phyloP scores from a whole-genome alignment of 176 grass and related monocot genomes.

The Leersia perrieri region DNA sequence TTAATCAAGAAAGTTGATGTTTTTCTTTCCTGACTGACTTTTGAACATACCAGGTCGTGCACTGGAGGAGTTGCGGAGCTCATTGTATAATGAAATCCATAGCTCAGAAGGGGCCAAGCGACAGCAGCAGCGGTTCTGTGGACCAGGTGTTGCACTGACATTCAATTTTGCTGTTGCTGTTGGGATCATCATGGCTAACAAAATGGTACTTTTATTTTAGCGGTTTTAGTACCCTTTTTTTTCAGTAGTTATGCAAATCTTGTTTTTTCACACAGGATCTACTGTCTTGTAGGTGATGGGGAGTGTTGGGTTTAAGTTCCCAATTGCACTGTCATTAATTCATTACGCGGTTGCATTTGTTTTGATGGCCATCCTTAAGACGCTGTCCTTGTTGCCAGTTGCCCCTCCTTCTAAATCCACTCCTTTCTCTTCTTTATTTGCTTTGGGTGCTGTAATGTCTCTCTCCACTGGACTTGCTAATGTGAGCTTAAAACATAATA shows the following conservation, averaged over 20 bases:
- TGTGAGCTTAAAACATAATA: conserved; percentile 96
- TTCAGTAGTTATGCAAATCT: background rate
- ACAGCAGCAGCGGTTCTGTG: conserved; percentile 82
- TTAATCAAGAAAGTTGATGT: background rate
- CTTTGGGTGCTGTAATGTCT: conserved; percentile 92
- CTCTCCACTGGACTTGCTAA: conserved; percentile 96
- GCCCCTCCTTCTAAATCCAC: conserved; percentile 82
- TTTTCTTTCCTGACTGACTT: background rate
- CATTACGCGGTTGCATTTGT: conserved; percentile 81
- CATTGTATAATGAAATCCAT: conserved; percentile 85
- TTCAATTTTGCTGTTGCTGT: conserved; percentile 96
- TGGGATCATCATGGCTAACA: conserved; percentile 95
- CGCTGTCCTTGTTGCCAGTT: conserved; percentile 73
- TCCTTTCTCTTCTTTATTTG: conserved; percentile 91
- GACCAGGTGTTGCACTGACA: conserved; percentile 82
- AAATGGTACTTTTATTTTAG: conserved; percentile 53
- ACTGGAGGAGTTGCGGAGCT: conserved; percentile 74
- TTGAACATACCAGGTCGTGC: conserved; percentile 57
- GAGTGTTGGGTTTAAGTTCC: conserved; percentile 89
- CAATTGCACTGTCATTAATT: conserved; percentile 86
- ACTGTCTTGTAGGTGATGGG: conserved; percentile 74
- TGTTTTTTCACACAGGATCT: background rate
- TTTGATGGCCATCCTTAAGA: conserved; percentile 81
- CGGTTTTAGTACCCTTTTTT: background rate
- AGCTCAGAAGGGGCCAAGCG: conserved; percentile 83